phyloP scores from a whole-genome alignment of 352 stramenopile genomes.

The Detonula confervacea region DNA sequence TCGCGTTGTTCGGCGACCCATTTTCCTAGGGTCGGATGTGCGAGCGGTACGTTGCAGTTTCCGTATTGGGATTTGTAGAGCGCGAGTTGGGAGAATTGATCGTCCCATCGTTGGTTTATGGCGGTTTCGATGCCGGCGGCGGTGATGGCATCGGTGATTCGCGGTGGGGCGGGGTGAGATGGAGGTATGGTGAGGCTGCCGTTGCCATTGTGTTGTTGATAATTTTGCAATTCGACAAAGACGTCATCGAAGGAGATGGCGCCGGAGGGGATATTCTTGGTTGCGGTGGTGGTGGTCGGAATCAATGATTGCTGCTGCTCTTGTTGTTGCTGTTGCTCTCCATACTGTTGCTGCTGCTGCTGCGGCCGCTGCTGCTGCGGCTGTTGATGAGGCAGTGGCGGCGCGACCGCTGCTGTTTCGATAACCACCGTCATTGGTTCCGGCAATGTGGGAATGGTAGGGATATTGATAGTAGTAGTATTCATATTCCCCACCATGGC shows the following conservation, averaged over 20 bases:
- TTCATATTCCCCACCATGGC: too few relatives aligned
- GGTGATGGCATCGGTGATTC: conserved; percentile 26
- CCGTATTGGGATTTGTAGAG: conserved; percentile 26
- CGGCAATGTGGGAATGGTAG: too few relatives aligned
- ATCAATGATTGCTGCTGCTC: not conserved
- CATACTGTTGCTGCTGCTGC: not conserved
- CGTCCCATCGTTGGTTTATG: conserved; percentile 25
- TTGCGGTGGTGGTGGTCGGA: not conserved
- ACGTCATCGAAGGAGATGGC: conserved; percentile 22
- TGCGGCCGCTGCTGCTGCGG: not conserved
- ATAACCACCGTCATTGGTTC: too few relatives aligned
- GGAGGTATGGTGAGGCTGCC: conserved; percentile 25
- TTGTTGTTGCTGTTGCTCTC: not conserved
- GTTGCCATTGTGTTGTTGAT: conserved; percentile 16
- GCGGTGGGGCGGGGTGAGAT: conserved; percentile 18
- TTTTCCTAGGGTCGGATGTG: conserved; percentile 11
- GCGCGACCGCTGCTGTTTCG: not conserved
- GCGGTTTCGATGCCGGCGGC: not conserved
- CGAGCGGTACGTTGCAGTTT: conserved; percentile 18
- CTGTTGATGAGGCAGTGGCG: not conserved
- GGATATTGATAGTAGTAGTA: too few relatives aligned
- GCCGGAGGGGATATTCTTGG: not conserved
- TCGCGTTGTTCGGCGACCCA: conserved; percentile 27
- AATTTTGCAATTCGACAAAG: conserved; percentile 17
- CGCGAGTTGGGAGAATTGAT: conserved; percentile 13